Percentiles rank a stretch among this genome's conserved stretches.
phyloP scores from a whole-genome alignment of 2,329 filamentous ascomycete genomes.

The Ceratocystis eucalypticola region DNA sequence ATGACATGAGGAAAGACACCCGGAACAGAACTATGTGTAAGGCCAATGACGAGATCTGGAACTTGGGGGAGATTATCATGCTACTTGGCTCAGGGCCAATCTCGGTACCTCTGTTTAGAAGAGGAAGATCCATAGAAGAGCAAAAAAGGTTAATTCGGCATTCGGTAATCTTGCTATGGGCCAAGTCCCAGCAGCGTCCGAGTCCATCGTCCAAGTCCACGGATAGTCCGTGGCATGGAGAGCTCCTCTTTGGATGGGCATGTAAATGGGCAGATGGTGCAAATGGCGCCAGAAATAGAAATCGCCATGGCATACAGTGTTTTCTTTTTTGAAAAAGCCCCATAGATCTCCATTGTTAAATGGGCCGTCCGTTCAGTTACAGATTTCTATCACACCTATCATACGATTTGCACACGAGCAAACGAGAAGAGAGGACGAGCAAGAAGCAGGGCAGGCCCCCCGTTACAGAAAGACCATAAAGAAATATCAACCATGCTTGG shows the following conservation, averaged over 20 bases:
- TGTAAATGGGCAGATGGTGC: background rate
- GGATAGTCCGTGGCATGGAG: slow-evolving; percentile 2
- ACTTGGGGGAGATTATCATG: background rate
- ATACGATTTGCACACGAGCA: background rate
- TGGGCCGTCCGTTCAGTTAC: background rate
- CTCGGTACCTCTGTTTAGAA: background rate
- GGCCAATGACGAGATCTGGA: background rate
- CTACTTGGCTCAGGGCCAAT: background rate
- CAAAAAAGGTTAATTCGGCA: background rate
- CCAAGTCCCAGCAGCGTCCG: background rate
- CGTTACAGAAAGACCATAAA: background rate
- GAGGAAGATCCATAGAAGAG: background rate
- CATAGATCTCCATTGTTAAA: background rate
- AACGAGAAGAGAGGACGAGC: background rate
- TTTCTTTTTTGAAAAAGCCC: too few relatives aligned
- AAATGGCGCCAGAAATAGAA: background rate
- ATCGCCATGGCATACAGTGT: background rate
- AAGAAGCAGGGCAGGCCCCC: background rate
- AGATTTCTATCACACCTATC: background rate
- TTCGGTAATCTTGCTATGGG: background rate
- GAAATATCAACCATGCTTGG: background rate
- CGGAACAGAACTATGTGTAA: background rate
- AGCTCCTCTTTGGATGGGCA: slow-evolving; percentile 6
- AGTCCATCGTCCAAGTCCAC: background rate
- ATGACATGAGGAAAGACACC: background rate